phyloP scores from a whole-genome alignment of 2,329 filamentous ascomycete species.

The Paramyrothecium roridum region DNA sequence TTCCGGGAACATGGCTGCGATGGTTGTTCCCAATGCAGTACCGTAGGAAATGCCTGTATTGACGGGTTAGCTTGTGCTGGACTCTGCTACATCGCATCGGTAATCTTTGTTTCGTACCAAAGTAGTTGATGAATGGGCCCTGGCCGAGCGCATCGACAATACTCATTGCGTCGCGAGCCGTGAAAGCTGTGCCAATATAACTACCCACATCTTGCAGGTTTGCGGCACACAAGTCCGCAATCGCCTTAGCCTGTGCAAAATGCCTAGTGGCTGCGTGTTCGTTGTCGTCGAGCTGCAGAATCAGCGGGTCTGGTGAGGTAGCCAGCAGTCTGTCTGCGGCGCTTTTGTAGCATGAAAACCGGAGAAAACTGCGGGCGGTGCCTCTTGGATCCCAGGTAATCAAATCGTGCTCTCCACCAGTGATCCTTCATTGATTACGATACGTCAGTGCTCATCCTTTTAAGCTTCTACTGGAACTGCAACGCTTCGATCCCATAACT shows the following conservation, averaged over 20 bases:
- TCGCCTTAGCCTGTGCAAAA: constrained; percentile 1
- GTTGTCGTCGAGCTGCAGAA: constrained; percentile 6
- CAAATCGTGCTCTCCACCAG: constrained; percentile 11
- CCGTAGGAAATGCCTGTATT: constrained; percentile 35
- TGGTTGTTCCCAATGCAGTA: constrained; percentile 31
- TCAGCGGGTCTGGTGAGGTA: constrained; percentile 3
- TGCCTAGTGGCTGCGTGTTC: constrained; percentile 5
- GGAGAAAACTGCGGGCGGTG: constrained; percentile 6
- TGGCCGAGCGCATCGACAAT: constrained; percentile 34
- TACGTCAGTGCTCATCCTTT: constrained; percentile 1
- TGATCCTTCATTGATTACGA: constrained; percentile 5
- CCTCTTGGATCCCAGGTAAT: constrained; percentile 12
- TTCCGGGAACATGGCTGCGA: constrained; percentile 39
- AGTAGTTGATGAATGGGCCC: constrained; percentile 9
- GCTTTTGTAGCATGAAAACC: constrained; percentile 7
- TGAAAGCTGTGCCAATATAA: constrained; percentile 35
- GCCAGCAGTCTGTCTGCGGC: constrained; percentile 5
- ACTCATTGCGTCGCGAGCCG: constrained; percentile 34
- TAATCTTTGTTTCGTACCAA: neutral
- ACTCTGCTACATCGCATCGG: neutral
- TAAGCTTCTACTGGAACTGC: too few species aligned
- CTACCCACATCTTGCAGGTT: neutral
- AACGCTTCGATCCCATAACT: too few species aligned
- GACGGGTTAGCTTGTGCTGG: neutral
- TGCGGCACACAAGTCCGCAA: neutral